Evolutionary conservation across 2,329 filamentous ascomycete genomes (phyloP).

Genomic region (Colletotrichum musae): DNA sequence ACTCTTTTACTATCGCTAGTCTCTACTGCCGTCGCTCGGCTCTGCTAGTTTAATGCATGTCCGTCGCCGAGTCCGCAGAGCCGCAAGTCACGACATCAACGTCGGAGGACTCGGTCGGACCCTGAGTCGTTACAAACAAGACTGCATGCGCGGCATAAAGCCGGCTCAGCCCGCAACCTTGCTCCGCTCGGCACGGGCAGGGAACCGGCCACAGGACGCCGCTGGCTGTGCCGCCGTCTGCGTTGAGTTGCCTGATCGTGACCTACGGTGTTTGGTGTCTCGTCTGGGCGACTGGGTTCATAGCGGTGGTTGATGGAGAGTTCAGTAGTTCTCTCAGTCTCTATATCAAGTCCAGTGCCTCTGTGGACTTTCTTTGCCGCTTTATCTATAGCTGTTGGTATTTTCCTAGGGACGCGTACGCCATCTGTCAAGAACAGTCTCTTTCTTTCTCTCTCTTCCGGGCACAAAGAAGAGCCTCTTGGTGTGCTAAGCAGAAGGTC

Average conservation of each 20-base stretch:
- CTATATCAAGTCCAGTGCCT: too few relatives aligned
- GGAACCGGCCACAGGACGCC: background rate
- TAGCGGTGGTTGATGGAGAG: background rate
- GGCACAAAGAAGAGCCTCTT: too few relatives aligned
- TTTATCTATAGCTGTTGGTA: too few relatives aligned
- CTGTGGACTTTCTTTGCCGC: too few relatives aligned
- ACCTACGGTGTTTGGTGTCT: background rate
- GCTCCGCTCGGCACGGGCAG: background rate
- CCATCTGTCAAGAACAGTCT: too few relatives aligned
- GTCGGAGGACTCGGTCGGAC: background rate
- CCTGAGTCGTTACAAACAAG: background rate
- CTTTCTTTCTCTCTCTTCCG: too few relatives aligned
- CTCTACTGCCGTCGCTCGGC: too few relatives aligned
- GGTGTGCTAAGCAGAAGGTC: background rate
- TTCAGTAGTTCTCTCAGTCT: too few relatives aligned
- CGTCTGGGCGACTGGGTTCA: background rate
- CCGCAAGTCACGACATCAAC: background rate
- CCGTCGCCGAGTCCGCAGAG: background rate
- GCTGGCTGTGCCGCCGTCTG: background rate
- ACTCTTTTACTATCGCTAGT: too few relatives aligned
- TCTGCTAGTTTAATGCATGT: background rate
- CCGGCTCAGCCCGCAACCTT: background rate
- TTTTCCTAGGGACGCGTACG: too few relatives aligned
- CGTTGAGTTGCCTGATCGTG: slow-evolving; percentile 3
- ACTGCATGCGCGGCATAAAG: background rate